Evolutionary conservation across 371 early-diverging fungal species (phyloP), one percentile per base, ranked within the genome.

Genomic region (Mortierella sp.): DNA sequence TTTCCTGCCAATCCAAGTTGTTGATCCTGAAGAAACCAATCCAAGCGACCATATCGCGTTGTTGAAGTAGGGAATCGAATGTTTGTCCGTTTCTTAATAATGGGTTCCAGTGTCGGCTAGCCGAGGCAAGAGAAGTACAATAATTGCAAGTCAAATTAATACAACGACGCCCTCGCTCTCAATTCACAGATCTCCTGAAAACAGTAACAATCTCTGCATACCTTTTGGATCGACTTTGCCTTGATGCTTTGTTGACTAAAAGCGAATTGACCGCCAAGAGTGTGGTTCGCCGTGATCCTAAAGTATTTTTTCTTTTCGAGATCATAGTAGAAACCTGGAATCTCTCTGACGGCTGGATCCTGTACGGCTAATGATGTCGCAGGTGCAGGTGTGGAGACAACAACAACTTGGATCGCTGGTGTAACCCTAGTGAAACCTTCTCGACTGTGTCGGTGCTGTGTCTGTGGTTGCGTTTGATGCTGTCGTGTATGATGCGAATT

Each of bases 261-360:
- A 10, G 86, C 83, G 52, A 85, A 79, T 19, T 88, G 80, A n/a
- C 78, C 80, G 1, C 85, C 85, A 45, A 80, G 68, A 14, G 75
- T 70, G 70, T 82, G 80, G 74, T 82, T 88, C 9, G 88, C 78
- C 73, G 86, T 82, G 58, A 92, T 88, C 78, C 88, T 90, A 79
- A 92, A 92, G 74, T 91, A 92, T 44, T 89, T 89, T 54, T 90
- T 89, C 80, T 89, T 90, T 28, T 88, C 90, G 4, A 77, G 63
- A 81, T 92, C 92, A 77, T 83, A 92, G 78, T 90, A 91, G 70
- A 89, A 92, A n/a, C 92, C 92, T 7, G 92, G 91, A 26, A 92
- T 91, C 48, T 90, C 90, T 24, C 77, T 75, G 7, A 76, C 71
- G 28, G 70, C 73, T 45, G 81, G 73, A 21, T 81, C 74, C 19